Base-by-base conservation (phyloP, 2,329 filamentous ascomycete species). In the Zelopaecilomyces penicillatus region DNA sequence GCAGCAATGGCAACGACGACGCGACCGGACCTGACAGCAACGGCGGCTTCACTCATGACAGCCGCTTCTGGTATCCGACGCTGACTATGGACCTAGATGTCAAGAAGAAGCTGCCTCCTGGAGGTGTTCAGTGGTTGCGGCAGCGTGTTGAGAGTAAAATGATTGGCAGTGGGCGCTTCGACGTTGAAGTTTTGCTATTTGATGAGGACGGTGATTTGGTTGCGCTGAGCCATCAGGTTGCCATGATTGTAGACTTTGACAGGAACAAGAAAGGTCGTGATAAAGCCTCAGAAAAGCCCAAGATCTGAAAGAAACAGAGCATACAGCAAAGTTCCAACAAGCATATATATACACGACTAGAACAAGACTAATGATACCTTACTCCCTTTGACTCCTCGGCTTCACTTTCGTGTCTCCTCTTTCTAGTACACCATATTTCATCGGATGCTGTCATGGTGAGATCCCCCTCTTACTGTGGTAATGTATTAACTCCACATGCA, bases 71-170 rank as follows among this genome's bases (percentile, higher is more conserved):
- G 86, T 88, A 87, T 59, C 85, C 85, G 0, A 94, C 87, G 0
- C 63, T 94, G 2, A 67, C 82, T 12, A 64, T 93, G 58, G 88
- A 86, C 58, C 56, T 94, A 26, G 87, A 94, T 50, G 68, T 89
- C 34, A 93, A 91, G 68, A 86, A 83, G 59, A 61, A 72, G 5
- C 60, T 94, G 37, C 85, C 85, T 0, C 64, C 67, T 4, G 75
- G 77, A 36, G 86, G 87, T 0, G 78, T 79, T 1, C 80, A 87
- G 59, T 93, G 84, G 81, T 58, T 94, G 43, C 82, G 82, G 54
- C 69, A 81, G 35, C 71, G 85, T 30, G 71, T 82, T 9, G 71
- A 75, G 44, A 71, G 80, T 4, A 89, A 87, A 63, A 67, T 73
- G 61, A 76, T 90, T 36, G 73, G 71, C 52, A 81, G 87, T 51